These are phyloP conservation scores for Funneliformis caledonium DNA, from an alignment of 371 early-diverging fungal species.

Conservation along the genomic window DNA sequence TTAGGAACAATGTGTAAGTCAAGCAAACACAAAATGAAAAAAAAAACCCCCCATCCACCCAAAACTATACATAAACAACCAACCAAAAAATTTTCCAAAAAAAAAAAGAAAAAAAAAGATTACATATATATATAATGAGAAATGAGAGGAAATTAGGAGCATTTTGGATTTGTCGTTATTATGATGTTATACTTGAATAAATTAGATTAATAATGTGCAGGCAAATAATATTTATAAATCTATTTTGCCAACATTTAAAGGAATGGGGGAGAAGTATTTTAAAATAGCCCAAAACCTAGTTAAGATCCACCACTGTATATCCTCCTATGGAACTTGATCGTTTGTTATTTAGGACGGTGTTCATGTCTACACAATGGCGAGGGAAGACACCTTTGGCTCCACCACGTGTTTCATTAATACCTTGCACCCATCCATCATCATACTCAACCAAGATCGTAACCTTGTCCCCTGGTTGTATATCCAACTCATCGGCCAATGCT, in stretches of 20 bases:
- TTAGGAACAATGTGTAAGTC: too few relatives aligned
- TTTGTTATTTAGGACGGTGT: not conserved
- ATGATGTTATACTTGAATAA: too few relatives aligned
- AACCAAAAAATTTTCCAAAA: too few relatives aligned
- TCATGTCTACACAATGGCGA: slow-evolving; percentile 59
- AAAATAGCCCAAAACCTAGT: not conserved
- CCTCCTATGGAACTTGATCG: slow-evolving; percentile 29
- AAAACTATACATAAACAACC: too few relatives aligned
- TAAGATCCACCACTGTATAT: slow-evolving; percentile 10
- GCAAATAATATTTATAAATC: not conserved
- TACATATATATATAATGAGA: too few relatives aligned
- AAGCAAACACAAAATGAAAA: too few relatives aligned
- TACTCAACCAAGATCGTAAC: slow-evolving; percentile 67
- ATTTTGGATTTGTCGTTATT: too few relatives aligned
- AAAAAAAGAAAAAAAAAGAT: too few relatives aligned
- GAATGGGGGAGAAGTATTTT: not conserved
- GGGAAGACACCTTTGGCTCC: slow-evolving; percentile 70
- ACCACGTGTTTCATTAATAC: slow-evolving; percentile 64
- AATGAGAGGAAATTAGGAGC: too few relatives aligned
- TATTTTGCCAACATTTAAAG: not conserved
- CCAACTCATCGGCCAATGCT: slow-evolving; percentile 69
- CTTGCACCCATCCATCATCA: slow-evolving; percentile 76
- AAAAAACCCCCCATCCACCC: too few relatives aligned
- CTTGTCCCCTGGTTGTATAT: slow-evolving; percentile 65
- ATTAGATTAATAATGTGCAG: not conserved